Conservation (phyloP, 495 filamentous ascomycete species). For the Lineolata rhizophorae region DNA sequence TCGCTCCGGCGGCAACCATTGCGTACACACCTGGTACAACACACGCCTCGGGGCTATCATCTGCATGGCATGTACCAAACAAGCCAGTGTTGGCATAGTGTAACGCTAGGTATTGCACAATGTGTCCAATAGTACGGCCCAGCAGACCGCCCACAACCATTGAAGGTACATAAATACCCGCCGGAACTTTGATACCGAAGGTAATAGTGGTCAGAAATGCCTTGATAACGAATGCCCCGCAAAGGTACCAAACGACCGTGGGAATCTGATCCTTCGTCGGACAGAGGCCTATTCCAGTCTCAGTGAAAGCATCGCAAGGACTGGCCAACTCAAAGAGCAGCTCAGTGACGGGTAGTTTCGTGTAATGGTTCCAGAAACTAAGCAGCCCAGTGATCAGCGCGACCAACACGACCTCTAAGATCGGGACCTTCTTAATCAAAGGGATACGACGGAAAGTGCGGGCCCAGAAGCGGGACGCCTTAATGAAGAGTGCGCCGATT, state of each 20-base stretch:
- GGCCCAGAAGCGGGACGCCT: slow-evolving; percentile 78
- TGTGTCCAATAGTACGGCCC: slow-evolving; percentile 71
- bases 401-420: slow-evolving; percentile 76
- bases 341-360: slow-evolving; percentile 74
- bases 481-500: slow-evolving; percentile 83
- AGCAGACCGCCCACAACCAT: slow-evolving; percentile 95
- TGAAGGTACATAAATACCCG: slow-evolving; percentile 91
- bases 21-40: slow-evolving; percentile 92
- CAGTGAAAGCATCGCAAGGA: slow-evolving; percentile 51
- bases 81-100: slow-evolving; percentile 47
- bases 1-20: slow-evolving; percentile 81
- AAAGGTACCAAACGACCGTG: slow-evolving; percentile 41
- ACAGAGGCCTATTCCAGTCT: slow-evolving; percentile 44
- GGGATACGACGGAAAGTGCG: slow-evolving; percentile 64
- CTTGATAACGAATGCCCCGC: slow-evolving; percentile 73
- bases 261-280: slow-evolving; percentile 56
- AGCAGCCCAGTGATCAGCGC: slow-evolving; percentile 63
- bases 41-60: slow-evolving; percentile 53
- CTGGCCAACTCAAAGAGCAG: slow-evolving; percentile 76
- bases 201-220: slow-evolving; percentile 69
- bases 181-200: slow-evolving; percentile 87
- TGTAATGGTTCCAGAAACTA: slow-evolving; percentile 86
- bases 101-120: slow-evolving; percentile 63
- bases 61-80: slow-evolving; percentile 50
- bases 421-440: slow-evolving; percentile 58